Evolutionary conservation across 2,329 filamentous ascomycete species (phyloP).

Genomic region (Penicillium expansum): DNA sequence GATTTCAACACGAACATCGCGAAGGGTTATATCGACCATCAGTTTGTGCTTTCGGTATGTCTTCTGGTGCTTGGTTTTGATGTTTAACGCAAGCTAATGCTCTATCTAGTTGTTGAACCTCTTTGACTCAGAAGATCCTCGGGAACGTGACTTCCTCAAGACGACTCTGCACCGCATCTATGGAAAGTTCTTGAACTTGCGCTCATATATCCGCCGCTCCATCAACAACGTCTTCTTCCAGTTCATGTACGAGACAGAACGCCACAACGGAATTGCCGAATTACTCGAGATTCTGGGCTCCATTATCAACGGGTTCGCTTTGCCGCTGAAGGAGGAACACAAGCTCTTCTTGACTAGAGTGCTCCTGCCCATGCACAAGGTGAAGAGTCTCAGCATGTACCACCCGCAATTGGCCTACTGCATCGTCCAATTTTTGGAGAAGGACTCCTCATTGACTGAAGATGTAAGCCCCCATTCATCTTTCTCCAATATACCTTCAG

Average conservation of each 20-base stretch:
- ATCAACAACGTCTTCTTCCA: conserved; percentile 99
- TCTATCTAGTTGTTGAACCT: conserved; percentile 74
- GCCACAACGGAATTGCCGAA: conserved; percentile 97
- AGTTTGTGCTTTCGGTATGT: conserved; percentile 78
- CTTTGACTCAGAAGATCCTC: conserved; percentile 95
- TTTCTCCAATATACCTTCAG: neutral
- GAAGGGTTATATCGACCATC: conserved; percentile 97
- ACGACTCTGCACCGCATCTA: conserved; percentile 97
- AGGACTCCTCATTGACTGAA: conserved; percentile 94
- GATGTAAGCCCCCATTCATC: conserved; percentile 59
- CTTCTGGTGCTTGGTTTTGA: neutral
- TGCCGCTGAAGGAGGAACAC: conserved; percentile 97
- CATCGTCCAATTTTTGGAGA: conserved; percentile 97
- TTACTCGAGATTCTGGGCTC: conserved; percentile 94
- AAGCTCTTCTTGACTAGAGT: conserved; percentile 96
- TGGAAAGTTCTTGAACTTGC: conserved; percentile 95
- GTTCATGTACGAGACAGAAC: conserved; percentile 97
- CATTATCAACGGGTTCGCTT: conserved; percentile 97
- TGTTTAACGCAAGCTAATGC: conserved; percentile 10
- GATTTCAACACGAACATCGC: conserved; percentile 99
- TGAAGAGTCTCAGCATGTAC: conserved; percentile 99
- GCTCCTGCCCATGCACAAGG: conserved; percentile 90
- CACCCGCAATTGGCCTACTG: conserved; percentile 97
- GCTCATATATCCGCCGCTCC: conserved; percentile 93
- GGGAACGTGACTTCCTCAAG: conserved; percentile 96